phyloP scores from a whole-genome alignment of 2,329 filamentous ascomycete species.

The Aureobasidium vineae region DNA sequence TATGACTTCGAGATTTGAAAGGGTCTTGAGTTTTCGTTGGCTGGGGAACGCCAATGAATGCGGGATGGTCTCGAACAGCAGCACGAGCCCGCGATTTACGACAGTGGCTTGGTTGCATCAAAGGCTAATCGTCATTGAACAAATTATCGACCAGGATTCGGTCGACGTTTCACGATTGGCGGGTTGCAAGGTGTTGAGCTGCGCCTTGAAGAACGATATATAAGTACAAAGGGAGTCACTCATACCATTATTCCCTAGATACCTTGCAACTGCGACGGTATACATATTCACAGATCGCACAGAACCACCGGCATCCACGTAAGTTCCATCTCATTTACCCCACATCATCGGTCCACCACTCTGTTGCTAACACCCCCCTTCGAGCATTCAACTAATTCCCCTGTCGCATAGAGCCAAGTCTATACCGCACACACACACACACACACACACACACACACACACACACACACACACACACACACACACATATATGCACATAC shows the following conservation, averaged over 20 bases:
- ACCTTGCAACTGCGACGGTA: neutral
- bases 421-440: neutral
- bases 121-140: conserved; percentile 17
- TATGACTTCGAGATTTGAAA: neutral
- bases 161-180: neutral
- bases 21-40: conserved; percentile 1
- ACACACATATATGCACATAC: neutral
- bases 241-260: neutral
- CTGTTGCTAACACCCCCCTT: neutral
- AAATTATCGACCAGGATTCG: neutral
- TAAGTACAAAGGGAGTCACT: neutral
- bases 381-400: neutral
- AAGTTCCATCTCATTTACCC: conserved; percentile 11
- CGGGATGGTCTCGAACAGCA: conserved; percentile 2
- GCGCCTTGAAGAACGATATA: neutral
- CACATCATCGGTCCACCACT: neutral
- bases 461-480: neutral
- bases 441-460: neutral
- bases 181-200: conserved; percentile 1
- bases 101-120: conserved; percentile 13
- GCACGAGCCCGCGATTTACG: conserved; percentile 12
- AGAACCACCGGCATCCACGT: neutral
- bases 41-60: conserved; percentile 3
- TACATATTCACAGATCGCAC: neutral
- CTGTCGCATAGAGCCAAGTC: neutral